Evolutionary conservation across 1,139 yeast species (phyloP), one percentile per base, ranked within the genome.

Genomic region (Candida sp.): DNA sequence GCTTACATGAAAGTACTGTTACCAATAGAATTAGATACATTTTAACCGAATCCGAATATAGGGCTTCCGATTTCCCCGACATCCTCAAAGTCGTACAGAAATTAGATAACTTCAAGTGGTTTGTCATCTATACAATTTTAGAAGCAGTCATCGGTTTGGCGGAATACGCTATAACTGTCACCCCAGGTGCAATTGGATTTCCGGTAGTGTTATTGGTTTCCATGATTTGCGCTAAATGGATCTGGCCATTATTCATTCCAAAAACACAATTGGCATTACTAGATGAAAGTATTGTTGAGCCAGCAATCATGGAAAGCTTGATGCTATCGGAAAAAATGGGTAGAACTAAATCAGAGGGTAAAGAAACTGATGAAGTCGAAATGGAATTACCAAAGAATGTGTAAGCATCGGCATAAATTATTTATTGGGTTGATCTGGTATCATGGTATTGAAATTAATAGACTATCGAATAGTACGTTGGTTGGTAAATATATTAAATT

Each of bases 161-260:
- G 0, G 98, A 93, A 58, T 85, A 89, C 51, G 95, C 84, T 0
- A 90, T 93, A 33, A 87, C 96, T 0, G 80, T 85, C 58, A 87
- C 97, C 0, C 81, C 76, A 47, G 98, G 93, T 0, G 98, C 99
- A 0, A 90, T 93, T 33, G 98, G 97, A 2, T 93, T 93, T 57
- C 99, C 99, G 0, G 87, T 89, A 1, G 89, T 91, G 0, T 66
- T 93, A 43, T 51, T 74, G 54, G 60, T 71, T 43, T 71, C 72
- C 49, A 75, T 93, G 39, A 57, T 74, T 21, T 76, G 89, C 42
- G 88, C 88, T 45, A 79, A 79, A 32, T 70, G 90, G 56, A 78
- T 88, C 0, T 83, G 93, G 69, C 89, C 88, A 0, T 61, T 61
- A 43, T 57, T 86, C 5, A 85, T 91, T 44, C 83, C 89, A 0